These are phyloP conservation scores for Secale cereale DNA, from an alignment of 176 grass and related monocot species.

Conservation along the genomic window DNA sequence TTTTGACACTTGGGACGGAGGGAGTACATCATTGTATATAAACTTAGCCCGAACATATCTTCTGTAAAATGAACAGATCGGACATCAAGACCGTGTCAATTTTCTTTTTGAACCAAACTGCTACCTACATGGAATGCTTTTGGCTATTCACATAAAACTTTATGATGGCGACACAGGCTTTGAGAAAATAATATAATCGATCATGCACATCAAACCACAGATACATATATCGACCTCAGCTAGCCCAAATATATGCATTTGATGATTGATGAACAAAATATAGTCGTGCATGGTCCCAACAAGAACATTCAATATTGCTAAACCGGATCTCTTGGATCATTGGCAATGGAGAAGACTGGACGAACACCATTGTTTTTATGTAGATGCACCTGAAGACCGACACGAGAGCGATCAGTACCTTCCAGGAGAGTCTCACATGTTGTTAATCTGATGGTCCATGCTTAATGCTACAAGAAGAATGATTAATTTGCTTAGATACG, in stretches of 20 bases:
- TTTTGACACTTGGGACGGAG: too few relatives aligned
- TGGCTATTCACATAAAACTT: background rate
- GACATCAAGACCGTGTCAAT: background rate
- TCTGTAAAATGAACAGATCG: background rate
- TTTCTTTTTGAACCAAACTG: conserved; percentile 1
- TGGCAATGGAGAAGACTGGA: background rate
- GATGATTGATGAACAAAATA: conserved; percentile 26
- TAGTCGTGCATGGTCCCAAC: conserved; percentile 24
- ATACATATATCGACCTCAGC: background rate
- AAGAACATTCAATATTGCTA: background rate
- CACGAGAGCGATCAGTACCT: conserved; percentile 9
- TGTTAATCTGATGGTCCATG: conserved; percentile 23
- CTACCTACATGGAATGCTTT: background rate
- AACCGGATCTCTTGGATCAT: conserved; percentile 25
- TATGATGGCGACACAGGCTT: background rate
- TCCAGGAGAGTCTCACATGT: conserved; percentile 23
- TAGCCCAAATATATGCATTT: background rate
- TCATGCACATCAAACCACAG: background rate
- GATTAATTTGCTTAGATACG: conserved; percentile 49
- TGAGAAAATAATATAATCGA: conserved; percentile 17
- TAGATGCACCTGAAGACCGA: conserved; percentile 15
- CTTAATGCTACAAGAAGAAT: conserved; percentile 6
- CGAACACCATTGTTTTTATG: conserved; percentile 15
- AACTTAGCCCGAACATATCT: background rate
- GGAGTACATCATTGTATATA: background rate